Evolutionary conservation across 2,329 filamentous ascomycete species (phyloP).

Genomic region (Beauveria medogensis): DNA sequence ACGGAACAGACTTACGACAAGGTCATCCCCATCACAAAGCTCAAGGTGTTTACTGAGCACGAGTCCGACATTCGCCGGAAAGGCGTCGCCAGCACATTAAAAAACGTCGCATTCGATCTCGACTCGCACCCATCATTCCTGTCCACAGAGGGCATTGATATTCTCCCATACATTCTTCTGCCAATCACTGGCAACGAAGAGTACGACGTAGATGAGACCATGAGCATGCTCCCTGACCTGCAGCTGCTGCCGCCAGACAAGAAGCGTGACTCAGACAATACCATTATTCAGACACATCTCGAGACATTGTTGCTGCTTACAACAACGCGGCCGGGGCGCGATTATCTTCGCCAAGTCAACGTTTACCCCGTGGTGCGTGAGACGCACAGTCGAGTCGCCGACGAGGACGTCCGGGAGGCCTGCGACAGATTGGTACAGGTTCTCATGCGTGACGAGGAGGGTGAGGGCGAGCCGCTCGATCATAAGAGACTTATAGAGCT

Average conservation of each 20-base stretch:
- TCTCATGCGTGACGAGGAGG: conserved; percentile 68
- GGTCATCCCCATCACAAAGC: conserved; percentile 82
- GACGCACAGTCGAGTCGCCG: conserved; percentile 66
- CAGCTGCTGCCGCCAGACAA: conserved; percentile 89
- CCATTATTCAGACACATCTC: conserved; percentile 77
- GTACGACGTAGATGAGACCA: conserved; percentile 77
- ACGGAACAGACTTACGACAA: conserved; percentile 66
- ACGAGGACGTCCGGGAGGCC: conserved; percentile 74
- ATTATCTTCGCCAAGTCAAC: conserved; percentile 64
- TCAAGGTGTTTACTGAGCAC: conserved; percentile 92
- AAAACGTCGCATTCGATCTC: conserved; percentile 84
- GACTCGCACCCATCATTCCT: conserved; percentile 64
- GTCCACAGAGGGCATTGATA: conserved; percentile 62
- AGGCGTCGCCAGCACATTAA: conserved; percentile 94
- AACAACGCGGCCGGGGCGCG: conserved; percentile 66
- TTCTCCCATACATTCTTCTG: conserved; percentile 81
- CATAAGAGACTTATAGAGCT: conserved; percentile 38
- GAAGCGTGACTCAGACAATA: conserved; percentile 65
- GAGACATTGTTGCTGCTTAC: conserved; percentile 82
- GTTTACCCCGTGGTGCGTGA: conserved; percentile 88
- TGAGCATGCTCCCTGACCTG: conserved; percentile 81
- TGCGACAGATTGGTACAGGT: conserved; percentile 89
- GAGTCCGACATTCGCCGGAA: conserved; percentile 72
- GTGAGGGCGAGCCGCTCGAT: conserved; percentile 26
- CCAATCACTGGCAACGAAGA: conserved; percentile 85